Conservation (phyloP, 352 stramenopile species). For the Detonula confervacea region DNA sequence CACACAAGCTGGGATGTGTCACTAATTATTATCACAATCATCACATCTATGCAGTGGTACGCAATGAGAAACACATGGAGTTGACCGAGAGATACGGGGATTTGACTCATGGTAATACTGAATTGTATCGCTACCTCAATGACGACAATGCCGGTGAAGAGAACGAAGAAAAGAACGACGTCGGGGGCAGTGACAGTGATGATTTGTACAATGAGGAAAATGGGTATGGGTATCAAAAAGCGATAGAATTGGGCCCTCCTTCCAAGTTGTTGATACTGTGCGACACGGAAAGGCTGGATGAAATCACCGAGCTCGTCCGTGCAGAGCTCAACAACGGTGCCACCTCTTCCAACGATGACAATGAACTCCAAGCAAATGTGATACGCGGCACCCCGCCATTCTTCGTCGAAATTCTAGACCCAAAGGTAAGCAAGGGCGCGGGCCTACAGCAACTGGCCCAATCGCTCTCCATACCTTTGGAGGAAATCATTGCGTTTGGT, state of each 20-base stretch:
- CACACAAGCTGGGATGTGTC: conserved; percentile 51
- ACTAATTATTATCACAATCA: conserved; percentile 75
- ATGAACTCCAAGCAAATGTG: conserved; percentile 45
- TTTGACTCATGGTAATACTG: conserved; percentile 55
- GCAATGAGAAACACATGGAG: conserved; percentile 42
- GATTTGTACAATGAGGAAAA: conserved; percentile 17
- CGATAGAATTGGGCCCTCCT: conserved; percentile 37
- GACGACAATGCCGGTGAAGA: too few species aligned
- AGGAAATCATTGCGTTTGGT: conserved; percentile 79
- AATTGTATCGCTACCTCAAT: conserved; percentile 33
- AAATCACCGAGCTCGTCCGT: conserved; percentile 5
- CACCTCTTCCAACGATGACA: neutral
- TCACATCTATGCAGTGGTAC: conserved; percentile 66
- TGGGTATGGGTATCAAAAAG: conserved; percentile 27
- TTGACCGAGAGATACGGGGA: conserved; percentile 58
- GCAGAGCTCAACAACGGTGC: conserved; percentile 6
- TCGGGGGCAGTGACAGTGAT: conserved; percentile 18
- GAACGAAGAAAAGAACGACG: conserved; percentile 17
- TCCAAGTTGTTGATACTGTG: conserved; percentile 75
- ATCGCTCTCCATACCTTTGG: conserved; percentile 56
- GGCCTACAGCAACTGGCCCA: conserved; percentile 71
- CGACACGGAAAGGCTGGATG: conserved; percentile 39
- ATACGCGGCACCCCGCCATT: conserved; percentile 63
- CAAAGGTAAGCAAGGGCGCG: conserved; percentile 73
- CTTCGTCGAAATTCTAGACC: conserved; percentile 79